A percentile compares a stretch with the other conserved stretches of the same genome.
Conservation (phyloP, 257 asterid genomes). For the Striga asiatica region DNA sequence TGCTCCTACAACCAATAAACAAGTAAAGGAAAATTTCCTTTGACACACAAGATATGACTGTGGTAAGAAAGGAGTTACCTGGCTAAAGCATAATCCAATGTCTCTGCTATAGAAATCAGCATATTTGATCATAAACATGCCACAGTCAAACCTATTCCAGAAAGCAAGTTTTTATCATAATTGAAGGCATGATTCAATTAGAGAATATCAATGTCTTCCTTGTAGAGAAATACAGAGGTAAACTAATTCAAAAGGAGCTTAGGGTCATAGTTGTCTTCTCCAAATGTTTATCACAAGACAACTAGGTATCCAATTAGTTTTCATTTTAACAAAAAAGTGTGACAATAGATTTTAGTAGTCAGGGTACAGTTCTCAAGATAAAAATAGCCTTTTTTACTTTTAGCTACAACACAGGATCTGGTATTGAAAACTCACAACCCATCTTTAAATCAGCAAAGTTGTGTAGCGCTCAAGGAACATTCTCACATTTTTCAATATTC, state of each 20-base stretch:
- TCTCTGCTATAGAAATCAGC: conserved; percentile 64
- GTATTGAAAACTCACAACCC: no score
- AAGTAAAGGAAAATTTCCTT: neutral
- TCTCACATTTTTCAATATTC: neutral
- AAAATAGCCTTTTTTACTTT: no score
- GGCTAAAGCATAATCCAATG: conserved; percentile 47
- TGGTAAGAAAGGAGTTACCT: conserved; percentile 28
- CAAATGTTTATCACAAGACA: neutral
- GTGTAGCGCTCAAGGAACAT: neutral
- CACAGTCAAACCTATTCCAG: conserved; percentile 57
- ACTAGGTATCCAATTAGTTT: no score
- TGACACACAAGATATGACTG: no score
- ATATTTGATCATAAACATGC: conserved; percentile 70
- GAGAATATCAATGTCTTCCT: neutral
- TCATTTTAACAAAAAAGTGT: no score
- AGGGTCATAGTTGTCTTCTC: neutral
- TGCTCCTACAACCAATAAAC: conserved; percentile 24
- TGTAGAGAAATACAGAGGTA: no score
- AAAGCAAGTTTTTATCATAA: neutral
- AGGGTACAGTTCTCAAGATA: no score
- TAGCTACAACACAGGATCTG: no score
- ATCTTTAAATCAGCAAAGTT: no score
- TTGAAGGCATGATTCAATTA: neutral
- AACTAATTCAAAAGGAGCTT: no score
- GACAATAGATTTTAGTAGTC: no score